Percentiles rank a stretch among this genome's conserved stretches.
These are phyloP conservation scores for Picea abies DNA, from an alignment of 83 land plant genomes.

Conservation along the genomic window DNA sequence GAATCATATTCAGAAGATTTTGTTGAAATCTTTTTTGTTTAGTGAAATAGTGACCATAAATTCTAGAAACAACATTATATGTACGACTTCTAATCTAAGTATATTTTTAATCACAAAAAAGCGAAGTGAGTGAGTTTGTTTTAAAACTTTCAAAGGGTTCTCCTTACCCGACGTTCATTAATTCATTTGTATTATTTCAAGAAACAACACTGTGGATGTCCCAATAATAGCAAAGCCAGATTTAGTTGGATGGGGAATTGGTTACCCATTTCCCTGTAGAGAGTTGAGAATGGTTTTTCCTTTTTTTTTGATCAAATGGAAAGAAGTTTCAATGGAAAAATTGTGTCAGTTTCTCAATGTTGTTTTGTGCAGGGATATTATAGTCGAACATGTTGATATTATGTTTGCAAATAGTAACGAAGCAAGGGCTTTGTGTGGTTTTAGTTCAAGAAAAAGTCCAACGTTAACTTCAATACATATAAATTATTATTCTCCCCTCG, in stretches of 20 bases:
- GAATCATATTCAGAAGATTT: constrained; percentile 12
- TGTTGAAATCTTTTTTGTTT: too few relatives aligned
- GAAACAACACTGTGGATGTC: not conserved
- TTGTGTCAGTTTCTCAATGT: not conserved
- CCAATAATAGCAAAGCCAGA: not conserved
- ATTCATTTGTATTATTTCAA: not conserved
- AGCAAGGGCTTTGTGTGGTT: constrained; percentile 76
- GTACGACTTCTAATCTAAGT: too few relatives aligned
- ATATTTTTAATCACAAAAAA: too few relatives aligned
- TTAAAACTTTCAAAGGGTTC: not conserved
- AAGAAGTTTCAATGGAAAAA: not conserved
- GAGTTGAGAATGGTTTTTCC: not conserved
- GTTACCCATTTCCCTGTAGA: not conserved
- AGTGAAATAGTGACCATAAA: too few relatives aligned
- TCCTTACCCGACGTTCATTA: not conserved
- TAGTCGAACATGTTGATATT: constrained; percentile 78
- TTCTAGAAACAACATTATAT: too few relatives aligned
- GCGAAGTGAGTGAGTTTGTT: not conserved
- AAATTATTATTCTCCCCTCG: constrained; percentile 72
- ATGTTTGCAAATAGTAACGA: constrained; percentile 85
- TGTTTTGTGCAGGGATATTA: constrained; percentile 72
- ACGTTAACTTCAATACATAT: constrained; percentile 59
- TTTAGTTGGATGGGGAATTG: constrained; percentile 3
- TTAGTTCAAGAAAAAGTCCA: constrained; percentile 59
- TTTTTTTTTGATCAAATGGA: not conserved